Percentiles rank a stretch among this genome's conserved stretches.
Conservation (phyloP, 345 rosid genomes). For the Eucalyptus pauciflora region DNA sequence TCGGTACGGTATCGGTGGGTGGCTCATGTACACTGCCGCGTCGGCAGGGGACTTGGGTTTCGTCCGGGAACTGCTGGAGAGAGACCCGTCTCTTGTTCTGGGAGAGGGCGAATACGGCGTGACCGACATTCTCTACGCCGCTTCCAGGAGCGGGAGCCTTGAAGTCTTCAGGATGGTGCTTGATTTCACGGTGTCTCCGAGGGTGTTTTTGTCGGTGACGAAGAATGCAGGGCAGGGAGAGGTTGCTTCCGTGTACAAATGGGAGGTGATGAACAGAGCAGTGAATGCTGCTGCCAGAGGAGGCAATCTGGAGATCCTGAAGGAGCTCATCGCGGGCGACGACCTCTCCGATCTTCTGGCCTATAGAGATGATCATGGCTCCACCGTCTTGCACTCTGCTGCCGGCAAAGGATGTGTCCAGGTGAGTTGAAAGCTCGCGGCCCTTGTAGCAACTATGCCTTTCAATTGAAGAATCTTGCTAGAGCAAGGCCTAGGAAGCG, state of each 20-base stretch:
- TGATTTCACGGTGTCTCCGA: slow-evolving; percentile 59
- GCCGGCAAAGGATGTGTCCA: slow-evolving; percentile 76
- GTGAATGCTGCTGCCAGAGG: slow-evolving; percentile 90
- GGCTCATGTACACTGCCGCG: slow-evolving; percentile 91
- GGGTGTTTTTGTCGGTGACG: slow-evolving; percentile 43
- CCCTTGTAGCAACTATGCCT: not conserved
- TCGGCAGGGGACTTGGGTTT: slow-evolving; percentile 80
- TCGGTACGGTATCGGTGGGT: slow-evolving; percentile 59
- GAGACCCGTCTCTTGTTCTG: slow-evolving; percentile 65
- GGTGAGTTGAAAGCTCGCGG: slow-evolving; percentile 15
- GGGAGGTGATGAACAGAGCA: slow-evolving; percentile 83
- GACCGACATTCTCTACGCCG: slow-evolving; percentile 78
- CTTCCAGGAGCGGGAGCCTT: slow-evolving; percentile 62
- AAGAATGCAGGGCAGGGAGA: slow-evolving; percentile 38
- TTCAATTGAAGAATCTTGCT: not conserved
- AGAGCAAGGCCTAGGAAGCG: not conserved
- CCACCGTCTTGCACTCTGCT: slow-evolving; percentile 87
- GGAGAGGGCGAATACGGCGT: slow-evolving; percentile 98
- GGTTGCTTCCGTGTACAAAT: slow-evolving; percentile 46
- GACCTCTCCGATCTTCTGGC: slow-evolving; percentile 40
- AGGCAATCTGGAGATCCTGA: slow-evolving; percentile 48
- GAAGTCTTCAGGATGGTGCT: slow-evolving; percentile 56
- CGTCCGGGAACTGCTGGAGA: slow-evolving; percentile 55
- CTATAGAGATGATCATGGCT: slow-evolving; percentile 64
- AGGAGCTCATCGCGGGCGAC: slow-evolving; percentile 18